Conservation (phyloP, 768 basidiomycete genomes). For the Lactarius psammicola region DNA sequence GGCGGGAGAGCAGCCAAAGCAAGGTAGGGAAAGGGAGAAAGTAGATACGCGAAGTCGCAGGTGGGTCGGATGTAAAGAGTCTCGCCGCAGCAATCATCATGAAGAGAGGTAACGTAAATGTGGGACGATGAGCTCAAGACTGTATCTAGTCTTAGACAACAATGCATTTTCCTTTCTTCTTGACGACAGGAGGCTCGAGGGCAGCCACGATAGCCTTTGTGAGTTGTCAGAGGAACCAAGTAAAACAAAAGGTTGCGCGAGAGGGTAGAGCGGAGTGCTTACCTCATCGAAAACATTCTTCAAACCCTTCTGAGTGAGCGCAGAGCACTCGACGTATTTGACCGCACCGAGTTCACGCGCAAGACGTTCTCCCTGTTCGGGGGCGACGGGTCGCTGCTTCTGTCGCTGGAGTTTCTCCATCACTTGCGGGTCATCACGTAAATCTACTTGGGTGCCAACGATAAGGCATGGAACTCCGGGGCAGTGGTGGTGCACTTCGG, state of each 20-base stretch:
- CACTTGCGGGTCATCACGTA: slow-evolving; percentile 90
- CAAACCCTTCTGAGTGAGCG: slow-evolving; percentile 97
- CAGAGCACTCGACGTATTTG: slow-evolving; percentile 99
- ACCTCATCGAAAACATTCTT: slow-evolving; percentile 99
- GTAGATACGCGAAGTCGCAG: slow-evolving; percentile 27
- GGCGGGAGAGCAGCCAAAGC: slow-evolving; percentile 28
- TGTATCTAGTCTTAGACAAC: slow-evolving; percentile 60
- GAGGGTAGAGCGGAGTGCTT: slow-evolving; percentile 35
- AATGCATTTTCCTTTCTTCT: slow-evolving; percentile 74
- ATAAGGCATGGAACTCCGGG: slow-evolving; percentile 99
- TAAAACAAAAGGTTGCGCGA: neutral
- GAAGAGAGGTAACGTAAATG: slow-evolving; percentile 26
- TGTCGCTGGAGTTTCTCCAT: slow-evolving; percentile 94
- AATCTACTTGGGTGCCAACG: slow-evolving; percentile 96
- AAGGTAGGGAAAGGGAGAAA: slow-evolving; percentile 26
- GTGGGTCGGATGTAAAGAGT: slow-evolving; percentile 22
- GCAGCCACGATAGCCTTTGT: slow-evolving; percentile 95
- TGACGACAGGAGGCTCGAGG: slow-evolving; percentile 93
- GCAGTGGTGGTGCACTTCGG: slow-evolving; percentile 99
- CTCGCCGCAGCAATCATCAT: slow-evolving; percentile 26
- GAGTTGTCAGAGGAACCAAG: slow-evolving; percentile 1
- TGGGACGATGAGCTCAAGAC: slow-evolving; percentile 30
- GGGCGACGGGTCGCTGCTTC: slow-evolving; percentile 90
- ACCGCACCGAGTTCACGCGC: slow-evolving; percentile 98
- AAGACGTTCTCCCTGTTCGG: slow-evolving; percentile 88